phyloP scores from a whole-genome alignment of 2,329 filamentous ascomycete genomes.

The Aspergillus caelatus region DNA sequence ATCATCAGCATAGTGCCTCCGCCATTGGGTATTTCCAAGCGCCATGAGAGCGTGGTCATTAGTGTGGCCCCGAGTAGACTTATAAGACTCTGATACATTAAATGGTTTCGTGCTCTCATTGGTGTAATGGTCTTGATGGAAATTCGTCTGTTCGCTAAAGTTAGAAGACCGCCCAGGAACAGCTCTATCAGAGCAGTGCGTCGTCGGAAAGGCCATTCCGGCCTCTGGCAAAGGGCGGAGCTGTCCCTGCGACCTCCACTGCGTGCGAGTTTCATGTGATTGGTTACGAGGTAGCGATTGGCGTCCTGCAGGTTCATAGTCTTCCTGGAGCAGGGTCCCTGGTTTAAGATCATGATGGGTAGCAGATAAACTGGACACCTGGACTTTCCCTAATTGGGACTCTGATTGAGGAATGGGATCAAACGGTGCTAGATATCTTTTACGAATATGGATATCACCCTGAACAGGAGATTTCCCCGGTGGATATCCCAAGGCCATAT shows the following conservation, averaged over 20 bases:
- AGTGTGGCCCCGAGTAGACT: conserved; percentile 20
- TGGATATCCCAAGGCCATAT: conserved; percentile 22
- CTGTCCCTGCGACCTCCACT: conserved; percentile 14
- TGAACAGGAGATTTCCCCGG: conserved; percentile 19
- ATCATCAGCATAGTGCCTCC: conserved; percentile 39
- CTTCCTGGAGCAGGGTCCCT: conserved; percentile 23
- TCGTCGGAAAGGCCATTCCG: conserved; percentile 20
- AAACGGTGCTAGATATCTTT: conserved; percentile 25
- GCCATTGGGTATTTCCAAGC: conserved; percentile 24
- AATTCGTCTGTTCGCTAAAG: conserved; percentile 19
- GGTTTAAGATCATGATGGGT: conserved; percentile 19
- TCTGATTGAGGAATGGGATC: conserved; percentile 22
- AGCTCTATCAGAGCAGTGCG: conserved; percentile 24
- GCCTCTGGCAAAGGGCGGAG: conserved; percentile 17
- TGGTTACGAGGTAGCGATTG: conserved; percentile 19
- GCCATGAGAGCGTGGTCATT: conserved; percentile 20
- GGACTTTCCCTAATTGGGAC: conserved; percentile 19
- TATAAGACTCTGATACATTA: conserved; percentile 16
- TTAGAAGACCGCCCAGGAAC: conserved; percentile 17
- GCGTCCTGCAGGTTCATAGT: conserved; percentile 18
- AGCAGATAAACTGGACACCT: conserved; percentile 17
- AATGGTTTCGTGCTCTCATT: conserved; percentile 12
- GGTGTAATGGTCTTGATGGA: conserved; percentile 23
- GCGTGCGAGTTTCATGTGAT: conserved; percentile 12
- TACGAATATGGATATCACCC: conserved; percentile 25